Evolutionary conservation across 345 rosid species (phyloP), one percentile per base, ranked within the genome.

Genomic region (Salix udensis): DNA sequence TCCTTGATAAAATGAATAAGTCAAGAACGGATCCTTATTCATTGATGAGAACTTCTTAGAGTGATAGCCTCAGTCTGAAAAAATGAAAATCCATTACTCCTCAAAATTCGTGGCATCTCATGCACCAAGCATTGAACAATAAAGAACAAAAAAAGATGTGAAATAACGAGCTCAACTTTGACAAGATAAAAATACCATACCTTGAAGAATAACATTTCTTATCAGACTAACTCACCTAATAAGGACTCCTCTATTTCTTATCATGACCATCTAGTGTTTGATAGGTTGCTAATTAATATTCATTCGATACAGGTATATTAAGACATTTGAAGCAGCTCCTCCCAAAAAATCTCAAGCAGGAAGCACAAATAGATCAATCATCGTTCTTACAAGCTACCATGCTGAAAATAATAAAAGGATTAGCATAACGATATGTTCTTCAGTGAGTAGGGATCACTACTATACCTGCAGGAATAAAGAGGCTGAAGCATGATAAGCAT

Each of bases 401-500:
- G 23, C 31, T 36, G 11, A 76, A 48, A 53, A 62, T 23, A 34
- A 19, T 50, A 52, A 65, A 28, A 71, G 48, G 55, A 48, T 18
- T 15, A 40, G 13, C 53, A 50, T 18, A 37, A 37, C 16, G 65
- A 5, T 7, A 21, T 21, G 6, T 42, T 24, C 40, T 52, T 74
- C 48, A 4, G 19, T 15, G 7, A 8, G 37, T 6, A 69, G 52
- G 69, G 67, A 21, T 48, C 67, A 46, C 34, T 26, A 70, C 18
- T 37, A 34, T 87, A 92, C 98, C 94, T 85, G 53, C 74, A 69
- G 87, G 94, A 76, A 84, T 69, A 87, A 93, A 88, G 73, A 93
- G 37, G 86, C 89, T 88, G 87, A 90, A 86, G 84, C 97, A 95
- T 44, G 96, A 87, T 80, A 88, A 83, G 85, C 97, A 95, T 86